Evolutionary conservation across 1,139 yeast genomes (phyloP), one percentile per base, ranked within the genome.

Genomic region (Scheffersomyces quercinus): DNA sequence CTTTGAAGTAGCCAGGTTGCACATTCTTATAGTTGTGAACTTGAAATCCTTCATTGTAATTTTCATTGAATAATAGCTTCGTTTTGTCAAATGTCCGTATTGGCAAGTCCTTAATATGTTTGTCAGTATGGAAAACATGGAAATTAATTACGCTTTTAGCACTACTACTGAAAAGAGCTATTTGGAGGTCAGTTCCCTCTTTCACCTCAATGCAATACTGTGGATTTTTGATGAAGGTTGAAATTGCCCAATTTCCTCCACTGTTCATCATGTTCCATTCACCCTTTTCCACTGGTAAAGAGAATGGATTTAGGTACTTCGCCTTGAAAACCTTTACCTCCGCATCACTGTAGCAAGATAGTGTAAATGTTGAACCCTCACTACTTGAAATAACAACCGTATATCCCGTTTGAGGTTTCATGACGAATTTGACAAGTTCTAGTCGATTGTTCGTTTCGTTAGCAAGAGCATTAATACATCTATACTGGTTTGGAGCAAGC

Each of bases 141-240:
- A 75, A 53, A 45, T 72, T 68, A 16, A 75, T 52, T 20, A 67
- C 50, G 2, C 63, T 52, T 28, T 57, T 58, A 20, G 46, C 48
- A 7, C 49, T 41, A 4, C 58, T 54, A 3, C 67, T 46, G 39
- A 59, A 58, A 5, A 77, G 45, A 1, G 58, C 60, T 4, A 75
- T 33, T 8, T 58, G 39, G 0, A 68, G 12, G 34, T 58, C 42
- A 11, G 54, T 20, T 41, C 55, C 41, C 47, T 54, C 31, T 12
- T 41, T 36, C 41, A 64, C 54, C 46, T 55, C 53, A 58, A 67
- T 40, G 36, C 67, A 64, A 54, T 69, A 85, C 51, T 86, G 89
- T 0, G 96, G 95, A 52, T 87, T 88, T 33, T 67, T 60, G 30
- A 77, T 65, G 53, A 74, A 87, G 1, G 77, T 63, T 2, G 79